phyloP scores from a whole-genome alignment of 768 basidiomycete species.

The Hemileccinum rubropunctum region DNA sequence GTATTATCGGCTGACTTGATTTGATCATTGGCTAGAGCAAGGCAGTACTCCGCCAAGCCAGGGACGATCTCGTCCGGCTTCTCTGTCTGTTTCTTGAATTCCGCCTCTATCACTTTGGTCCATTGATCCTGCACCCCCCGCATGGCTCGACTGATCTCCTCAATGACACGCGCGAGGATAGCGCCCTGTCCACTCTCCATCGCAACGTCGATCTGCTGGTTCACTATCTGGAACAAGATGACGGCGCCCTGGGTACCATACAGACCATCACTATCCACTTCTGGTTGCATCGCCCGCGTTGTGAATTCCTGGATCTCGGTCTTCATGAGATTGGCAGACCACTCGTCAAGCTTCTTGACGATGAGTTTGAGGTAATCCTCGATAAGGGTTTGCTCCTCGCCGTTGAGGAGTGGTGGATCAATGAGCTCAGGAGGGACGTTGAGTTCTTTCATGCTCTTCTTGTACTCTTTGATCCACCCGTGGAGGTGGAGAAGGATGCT shows the following conservation, averaged over 20 bases:
- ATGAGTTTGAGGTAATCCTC: conserved; percentile 95
- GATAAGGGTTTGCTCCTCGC: conserved; percentile 89
- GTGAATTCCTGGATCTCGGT: conserved; percentile 85
- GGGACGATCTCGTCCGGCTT: conserved; percentile 85
- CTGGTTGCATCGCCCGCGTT: conserved; percentile 80
- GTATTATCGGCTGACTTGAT: conserved; percentile 94
- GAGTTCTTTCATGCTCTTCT: conserved; percentile 92
- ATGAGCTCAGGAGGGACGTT: conserved; percentile 77
- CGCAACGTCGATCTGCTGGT: conserved; percentile 92
- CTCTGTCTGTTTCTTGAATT: conserved; percentile 84
- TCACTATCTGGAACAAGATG: conserved; percentile 98
- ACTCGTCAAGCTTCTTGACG: conserved; percentile 93
- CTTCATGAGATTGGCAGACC: conserved; percentile 92
- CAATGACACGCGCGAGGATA: conserved; percentile 87
- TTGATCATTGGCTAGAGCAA: conserved; percentile 97
- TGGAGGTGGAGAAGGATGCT: conserved; percentile 80
- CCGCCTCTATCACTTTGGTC: conserved; percentile 77
- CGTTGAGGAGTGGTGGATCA: conserved; percentile 89
- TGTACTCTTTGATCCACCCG: conserved; percentile 96
- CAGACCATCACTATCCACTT: conserved; percentile 82
- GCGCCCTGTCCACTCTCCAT: conserved; percentile 94
- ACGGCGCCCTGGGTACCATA: conserved; percentile 92
- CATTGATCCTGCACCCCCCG: conserved; percentile 83
- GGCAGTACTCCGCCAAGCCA: conserved; percentile 92
- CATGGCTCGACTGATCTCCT: conserved; percentile 89